Conservation (phyloP, 805 yeast genomes). For the Wickerhamomyces xylosicus region DNA sequence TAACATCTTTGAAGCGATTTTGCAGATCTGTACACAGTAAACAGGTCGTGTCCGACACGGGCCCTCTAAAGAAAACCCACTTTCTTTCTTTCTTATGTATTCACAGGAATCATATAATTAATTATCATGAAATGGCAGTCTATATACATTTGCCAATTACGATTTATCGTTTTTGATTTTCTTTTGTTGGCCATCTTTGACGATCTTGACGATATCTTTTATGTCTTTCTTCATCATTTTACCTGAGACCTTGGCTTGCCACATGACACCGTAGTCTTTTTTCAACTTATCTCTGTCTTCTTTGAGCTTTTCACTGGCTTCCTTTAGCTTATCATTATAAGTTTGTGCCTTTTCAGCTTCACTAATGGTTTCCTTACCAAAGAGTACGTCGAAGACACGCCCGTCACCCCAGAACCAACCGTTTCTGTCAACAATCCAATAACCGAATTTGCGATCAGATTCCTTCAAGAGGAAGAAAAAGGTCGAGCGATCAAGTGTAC, state of each 20-base stretch:
- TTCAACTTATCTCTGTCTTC: slow-evolving; percentile 12
- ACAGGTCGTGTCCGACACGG: too few relatives aligned
- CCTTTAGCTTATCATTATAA: slow-evolving; percentile 13
- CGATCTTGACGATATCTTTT: slow-evolving; percentile 12
- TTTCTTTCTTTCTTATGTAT: too few relatives aligned
- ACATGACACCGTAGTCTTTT: slow-evolving; percentile 13
- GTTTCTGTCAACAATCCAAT: slow-evolving; percentile 70
- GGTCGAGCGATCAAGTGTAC: slow-evolving; percentile 64
- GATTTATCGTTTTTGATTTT: slow-evolving; percentile 1
- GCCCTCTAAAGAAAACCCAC: too few relatives aligned
- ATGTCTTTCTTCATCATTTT: slow-evolving; percentile 14
- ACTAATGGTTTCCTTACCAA: slow-evolving; percentile 70
- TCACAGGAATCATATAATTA: too few relatives aligned
- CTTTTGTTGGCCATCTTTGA: slow-evolving; percentile 4
- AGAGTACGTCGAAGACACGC: slow-evolving; percentile 68
- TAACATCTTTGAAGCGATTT: too few relatives aligned
- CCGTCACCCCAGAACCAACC: slow-evolving; percentile 95
- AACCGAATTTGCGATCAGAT: slow-evolving; percentile 33
- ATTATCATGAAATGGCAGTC: too few relatives aligned
- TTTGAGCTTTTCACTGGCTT: slow-evolving; percentile 12
- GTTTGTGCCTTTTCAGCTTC: slow-evolving; percentile 43
- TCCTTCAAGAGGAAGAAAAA: slow-evolving; percentile 70
- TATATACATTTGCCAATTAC: background rate
- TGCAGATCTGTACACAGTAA: too few relatives aligned
- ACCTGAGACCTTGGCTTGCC: slow-evolving; percentile 14